phyloP scores from a whole-genome alignment of 139 green algal species.

The Chlamydomonas eustigma region DNA sequence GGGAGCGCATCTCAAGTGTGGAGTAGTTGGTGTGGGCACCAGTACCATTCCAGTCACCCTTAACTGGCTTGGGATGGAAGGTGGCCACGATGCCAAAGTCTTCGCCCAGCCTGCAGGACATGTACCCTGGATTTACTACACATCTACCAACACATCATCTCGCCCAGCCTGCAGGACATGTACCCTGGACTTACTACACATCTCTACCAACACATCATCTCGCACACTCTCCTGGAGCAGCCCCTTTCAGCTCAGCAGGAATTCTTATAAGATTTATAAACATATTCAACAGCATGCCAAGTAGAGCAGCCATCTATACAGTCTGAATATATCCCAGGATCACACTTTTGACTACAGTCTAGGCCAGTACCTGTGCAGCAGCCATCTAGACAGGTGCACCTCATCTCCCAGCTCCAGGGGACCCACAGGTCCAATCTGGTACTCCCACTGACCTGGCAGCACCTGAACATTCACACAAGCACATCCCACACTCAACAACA shows the following conservation, averaged over 20 bases:
- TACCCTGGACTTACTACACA: too few relatives aligned
- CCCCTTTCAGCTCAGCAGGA: too few relatives aligned
- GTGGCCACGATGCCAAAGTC: constrained; percentile 71
- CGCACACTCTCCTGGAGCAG: constrained; percentile 65
- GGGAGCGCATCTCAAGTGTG: constrained; percentile 74
- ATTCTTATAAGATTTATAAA: too few relatives aligned
- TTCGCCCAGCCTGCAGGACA: constrained; percentile 72
- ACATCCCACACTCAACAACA: too few relatives aligned
- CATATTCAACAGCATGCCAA: too few relatives aligned
- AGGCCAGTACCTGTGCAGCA: constrained; percentile 71
- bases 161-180: constrained; percentile 66
- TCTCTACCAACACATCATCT: too few relatives aligned
- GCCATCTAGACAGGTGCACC: constrained; percentile 73
- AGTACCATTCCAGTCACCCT: constrained; percentile 88
- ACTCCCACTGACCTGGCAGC: constrained; percentile 92
- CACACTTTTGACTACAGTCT: constrained; percentile 11
- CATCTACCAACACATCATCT: too few relatives aligned
- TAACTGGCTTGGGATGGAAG: constrained; percentile 85
- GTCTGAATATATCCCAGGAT: background rate
- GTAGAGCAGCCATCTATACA: too few relatives aligned
- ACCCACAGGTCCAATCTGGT: constrained; percentile 82
- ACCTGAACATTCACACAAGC: too few relatives aligned
- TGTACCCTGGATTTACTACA: too few relatives aligned
- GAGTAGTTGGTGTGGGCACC: constrained; percentile 92
- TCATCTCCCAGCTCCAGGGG: constrained; percentile 77